Evolutionary conservation across 2,329 filamentous ascomycete species (phyloP).

Genomic region (Penicillium digitatum): DNA sequence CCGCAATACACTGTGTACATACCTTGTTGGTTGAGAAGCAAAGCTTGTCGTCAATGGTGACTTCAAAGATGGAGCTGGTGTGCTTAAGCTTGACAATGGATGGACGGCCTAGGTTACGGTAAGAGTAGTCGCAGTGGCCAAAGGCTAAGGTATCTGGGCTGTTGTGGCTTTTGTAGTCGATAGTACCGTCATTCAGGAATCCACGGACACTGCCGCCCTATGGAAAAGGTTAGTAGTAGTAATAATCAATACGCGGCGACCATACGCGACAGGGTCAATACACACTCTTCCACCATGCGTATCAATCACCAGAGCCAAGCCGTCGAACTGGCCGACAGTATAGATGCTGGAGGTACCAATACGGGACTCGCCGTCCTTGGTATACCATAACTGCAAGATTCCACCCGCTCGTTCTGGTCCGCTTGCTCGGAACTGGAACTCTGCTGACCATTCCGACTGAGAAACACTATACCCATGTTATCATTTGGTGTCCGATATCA

Average conservation of each 20-base stretch:
- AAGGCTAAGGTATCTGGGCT: conserved; percentile 84
- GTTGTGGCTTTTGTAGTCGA: conserved; percentile 71
- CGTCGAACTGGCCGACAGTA: conserved; percentile 79
- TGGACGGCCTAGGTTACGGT: conserved; percentile 84
- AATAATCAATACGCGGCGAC: not conserved
- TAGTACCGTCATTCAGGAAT: conserved; percentile 87
- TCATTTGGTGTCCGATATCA: not conserved
- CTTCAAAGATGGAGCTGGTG: conserved; percentile 62
- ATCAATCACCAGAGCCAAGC: conserved; percentile 82
- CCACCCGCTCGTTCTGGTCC: conserved; percentile 82
- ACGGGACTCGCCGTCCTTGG: conserved; percentile 60
- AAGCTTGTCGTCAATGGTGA: conserved; percentile 71
- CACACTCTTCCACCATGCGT: conserved; percentile 66
- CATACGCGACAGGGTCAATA: not conserved
- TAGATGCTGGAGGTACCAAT: conserved; percentile 76
- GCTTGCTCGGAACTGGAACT: conserved; percentile 81
- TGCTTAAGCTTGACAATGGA: conserved; percentile 74
- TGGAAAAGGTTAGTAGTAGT: not conserved
- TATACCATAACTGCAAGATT: conserved; percentile 92
- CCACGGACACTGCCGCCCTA: conserved; percentile 76
- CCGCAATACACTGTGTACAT: conserved; percentile 9
- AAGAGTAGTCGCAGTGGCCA: conserved; percentile 84
- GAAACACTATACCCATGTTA: conserved; percentile 33
- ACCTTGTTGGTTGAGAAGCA: conserved; percentile 79
- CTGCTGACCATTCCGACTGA: conserved; percentile 70